Evolutionary conservation across 1,139 yeast species (phyloP).

Genomic region (Magnusiomyces clavatus): DNA sequence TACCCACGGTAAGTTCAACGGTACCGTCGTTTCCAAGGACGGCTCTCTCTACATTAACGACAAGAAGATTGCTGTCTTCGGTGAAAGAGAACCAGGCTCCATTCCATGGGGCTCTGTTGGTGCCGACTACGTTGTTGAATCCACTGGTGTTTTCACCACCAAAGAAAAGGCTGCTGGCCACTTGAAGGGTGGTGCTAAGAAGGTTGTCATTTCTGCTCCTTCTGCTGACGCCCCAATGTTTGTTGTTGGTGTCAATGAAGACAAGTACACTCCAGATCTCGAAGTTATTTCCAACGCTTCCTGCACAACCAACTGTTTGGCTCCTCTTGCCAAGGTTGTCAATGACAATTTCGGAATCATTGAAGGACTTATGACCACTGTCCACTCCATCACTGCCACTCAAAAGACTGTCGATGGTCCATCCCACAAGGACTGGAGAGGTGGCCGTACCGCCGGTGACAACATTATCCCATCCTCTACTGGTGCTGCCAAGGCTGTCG

Average conservation of each 20-base stretch:
- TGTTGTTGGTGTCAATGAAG: conserved; percentile 76
- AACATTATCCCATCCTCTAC: conserved; percentile 87
- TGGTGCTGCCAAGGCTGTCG: conserved; percentile 92
- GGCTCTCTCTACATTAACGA: conserved; percentile 58
- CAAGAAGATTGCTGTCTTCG: conserved; percentile 57
- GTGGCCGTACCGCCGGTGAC: conserved; percentile 88
- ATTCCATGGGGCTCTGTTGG: conserved; percentile 79
- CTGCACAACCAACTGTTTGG: conserved; percentile 86
- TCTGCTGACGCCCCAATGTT: conserved; percentile 86
- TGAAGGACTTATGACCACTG: conserved; percentile 88
- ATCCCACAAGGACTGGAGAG: conserved; percentile 92
- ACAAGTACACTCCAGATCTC: conserved; percentile 62
- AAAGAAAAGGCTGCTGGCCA: conserved; percentile 72
- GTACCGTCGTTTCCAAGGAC: conserved; percentile 56
- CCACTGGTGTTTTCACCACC: conserved; percentile 85
- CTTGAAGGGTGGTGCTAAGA: conserved; percentile 81
- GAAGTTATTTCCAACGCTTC: conserved; percentile 77
- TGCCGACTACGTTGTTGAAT: conserved; percentile 76
- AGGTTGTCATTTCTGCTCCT: conserved; percentile 84
- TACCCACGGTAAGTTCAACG: conserved; percentile 71
- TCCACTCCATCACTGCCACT: conserved; percentile 85
- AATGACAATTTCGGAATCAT: conserved; percentile 73
- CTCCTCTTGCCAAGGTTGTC: conserved; percentile 79
- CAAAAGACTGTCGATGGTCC: conserved; percentile 91
- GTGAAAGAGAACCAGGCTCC: conserved; percentile 68